phyloP scores from a whole-genome alignment of 768 basidiomycete species.

The Termitomyces sp. region DNA sequence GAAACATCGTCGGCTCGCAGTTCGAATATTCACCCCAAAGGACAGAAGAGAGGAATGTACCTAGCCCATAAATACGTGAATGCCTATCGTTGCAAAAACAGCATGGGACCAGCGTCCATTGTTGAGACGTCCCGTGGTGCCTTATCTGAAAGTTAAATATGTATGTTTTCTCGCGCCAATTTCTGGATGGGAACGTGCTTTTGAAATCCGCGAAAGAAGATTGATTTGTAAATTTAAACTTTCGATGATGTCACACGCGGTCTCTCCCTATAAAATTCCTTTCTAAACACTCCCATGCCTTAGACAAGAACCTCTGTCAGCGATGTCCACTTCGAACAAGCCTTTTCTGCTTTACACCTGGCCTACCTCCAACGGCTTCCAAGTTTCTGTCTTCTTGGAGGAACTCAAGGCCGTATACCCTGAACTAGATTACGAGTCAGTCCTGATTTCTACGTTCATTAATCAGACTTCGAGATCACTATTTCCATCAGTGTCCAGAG shows the following conservation, averaged over 20 bases:
- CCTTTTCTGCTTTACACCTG: slow-evolving; percentile 49
- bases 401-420: slow-evolving; percentile 57
- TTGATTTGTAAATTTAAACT: background rate
- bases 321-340: slow-evolving; percentile 28
- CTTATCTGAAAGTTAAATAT: background rate
- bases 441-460: background rate
- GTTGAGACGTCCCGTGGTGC: background rate
- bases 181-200: background rate
- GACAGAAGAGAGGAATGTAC: slow-evolving; percentile 10
- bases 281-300: background rate
- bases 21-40: slow-evolving; percentile 36
- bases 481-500: slow-evolving; percentile 34
- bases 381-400: slow-evolving; percentile 51
- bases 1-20: slow-evolving; percentile 58
- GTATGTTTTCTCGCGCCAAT: background rate
- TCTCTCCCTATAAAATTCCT: background rate
- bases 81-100: background rate
- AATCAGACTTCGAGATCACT: background rate
- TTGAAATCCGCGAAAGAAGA: background rate
- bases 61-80: slow-evolving; percentile 11
- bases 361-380: slow-evolving; percentile 57
- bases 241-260: background rate
- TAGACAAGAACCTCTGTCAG: background rate
- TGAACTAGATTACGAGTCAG: slow-evolving; percentile 39
- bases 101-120: background rate